phyloP scores from a whole-genome alignment of 306 rosid genomes.

The Ormosia emarginata region DNA sequence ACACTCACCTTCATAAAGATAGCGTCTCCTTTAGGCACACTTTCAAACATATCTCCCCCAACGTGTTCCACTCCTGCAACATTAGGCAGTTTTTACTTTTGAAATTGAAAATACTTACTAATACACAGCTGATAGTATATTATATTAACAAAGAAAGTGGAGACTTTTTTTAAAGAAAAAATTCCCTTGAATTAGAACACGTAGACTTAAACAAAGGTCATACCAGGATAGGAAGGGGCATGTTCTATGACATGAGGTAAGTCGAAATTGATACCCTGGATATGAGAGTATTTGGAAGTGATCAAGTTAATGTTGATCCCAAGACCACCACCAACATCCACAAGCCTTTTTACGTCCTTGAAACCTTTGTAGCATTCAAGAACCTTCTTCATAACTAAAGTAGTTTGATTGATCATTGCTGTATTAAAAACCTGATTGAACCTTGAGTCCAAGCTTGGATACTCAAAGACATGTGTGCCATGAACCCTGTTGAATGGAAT shows the following conservation, averaged over 20 bases:
- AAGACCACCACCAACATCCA: constrained; percentile 66
- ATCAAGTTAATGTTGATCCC: constrained; percentile 45
- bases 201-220: background rate
- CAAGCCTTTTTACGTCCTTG: constrained; percentile 33
- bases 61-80: constrained; percentile 55
- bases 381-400: constrained; percentile 29
- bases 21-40: constrained; percentile 58
- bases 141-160: background rate
- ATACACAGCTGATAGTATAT: background rate
- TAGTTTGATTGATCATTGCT: constrained; percentile 44
- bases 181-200: background rate
- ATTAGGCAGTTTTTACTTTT: background rate
- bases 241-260: constrained; percentile 48
- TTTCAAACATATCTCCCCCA: constrained; percentile 58
- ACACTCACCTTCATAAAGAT: constrained; percentile 53
- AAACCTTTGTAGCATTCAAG: constrained; percentile 48
- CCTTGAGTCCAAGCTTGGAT: constrained; percentile 23
- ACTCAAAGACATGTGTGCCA: constrained; percentile 39
- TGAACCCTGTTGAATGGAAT: constrained; percentile 42
- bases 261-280: constrained; percentile 36
- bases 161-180: background rate
- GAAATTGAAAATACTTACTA: background rate
- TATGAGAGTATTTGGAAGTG: constrained; percentile 48
- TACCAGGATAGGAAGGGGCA: constrained; percentile 55
- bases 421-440: constrained; percentile 46